A percentile compares a stretch with the other conserved stretches of the same genome.
phyloP scores from a whole-genome alignment of 2,329 filamentous ascomycete genomes.

The Geosmithia flava region DNA sequence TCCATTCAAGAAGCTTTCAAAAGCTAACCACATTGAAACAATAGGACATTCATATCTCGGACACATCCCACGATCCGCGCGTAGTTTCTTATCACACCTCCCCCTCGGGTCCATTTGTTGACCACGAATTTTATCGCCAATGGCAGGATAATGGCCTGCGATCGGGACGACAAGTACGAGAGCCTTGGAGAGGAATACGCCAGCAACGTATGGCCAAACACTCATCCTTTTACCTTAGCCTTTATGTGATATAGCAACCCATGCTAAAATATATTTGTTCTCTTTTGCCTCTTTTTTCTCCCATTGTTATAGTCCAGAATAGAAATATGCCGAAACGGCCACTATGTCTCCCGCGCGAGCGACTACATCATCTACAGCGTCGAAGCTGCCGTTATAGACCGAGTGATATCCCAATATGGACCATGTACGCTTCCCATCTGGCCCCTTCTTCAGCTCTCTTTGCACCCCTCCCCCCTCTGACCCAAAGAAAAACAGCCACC shows the following conservation, averaged over 20 bases:
- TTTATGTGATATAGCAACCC: background rate
- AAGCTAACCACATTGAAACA: conserved; percentile 10
- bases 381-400: conserved; percentile 81
- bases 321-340: conserved; percentile 85
- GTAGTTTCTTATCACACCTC: background rate
- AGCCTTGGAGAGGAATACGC: conserved; percentile 69
- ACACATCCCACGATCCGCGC: background rate
- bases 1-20: background rate
- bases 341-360: conserved; percentile 89
- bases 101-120: background rate
- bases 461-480: too few relatives aligned
- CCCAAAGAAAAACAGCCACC: conserved; percentile 49
- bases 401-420: conserved; percentile 77
- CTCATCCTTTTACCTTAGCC: background rate
- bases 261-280: background rate
- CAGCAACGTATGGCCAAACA: conserved; percentile 57
- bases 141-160: conserved; percentile 81
- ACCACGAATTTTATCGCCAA: background rate
- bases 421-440: conserved; percentile 54
- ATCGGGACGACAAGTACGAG: conserved; percentile 81
- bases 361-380: conserved; percentile 99
- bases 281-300: conserved; percentile 1
- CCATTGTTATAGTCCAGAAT: conserved; percentile 56
- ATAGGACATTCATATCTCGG: background rate
- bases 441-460: background rate